These are phyloP conservation scores for Aschersonia sp. DNA, from an alignment of 2,329 filamentous ascomycete genomes.

Conservation along the genomic window DNA sequence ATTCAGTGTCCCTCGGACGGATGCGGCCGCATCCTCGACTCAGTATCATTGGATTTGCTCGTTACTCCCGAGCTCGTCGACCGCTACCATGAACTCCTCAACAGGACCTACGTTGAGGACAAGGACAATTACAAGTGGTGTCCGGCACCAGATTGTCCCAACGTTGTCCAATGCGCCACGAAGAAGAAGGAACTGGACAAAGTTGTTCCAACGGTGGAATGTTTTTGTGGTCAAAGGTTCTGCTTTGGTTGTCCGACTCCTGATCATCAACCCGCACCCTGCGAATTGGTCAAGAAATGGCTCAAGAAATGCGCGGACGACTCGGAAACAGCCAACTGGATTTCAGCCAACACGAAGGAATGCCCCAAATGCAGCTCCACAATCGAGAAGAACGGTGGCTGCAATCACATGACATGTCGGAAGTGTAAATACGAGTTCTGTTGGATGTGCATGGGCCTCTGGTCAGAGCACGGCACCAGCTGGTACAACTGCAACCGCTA, in stretches of 20 bases:
- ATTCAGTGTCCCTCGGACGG: constrained; percentile 86
- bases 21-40: constrained; percentile 84
- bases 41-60: constrained; percentile 71
- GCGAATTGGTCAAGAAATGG: constrained; percentile 84
- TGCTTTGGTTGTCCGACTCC: constrained; percentile 86
- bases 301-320: constrained; percentile 97
- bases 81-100: constrained; percentile 75
- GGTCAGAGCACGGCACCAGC: constrained; percentile 96
- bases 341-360: constrained; percentile 96
- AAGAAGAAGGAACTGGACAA: constrained; percentile 77
- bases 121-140: constrained; percentile 96
- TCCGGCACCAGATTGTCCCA: constrained; percentile 91
- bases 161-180: constrained; percentile 75
- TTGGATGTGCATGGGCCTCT: constrained; percentile 99
- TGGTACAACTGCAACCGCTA: constrained; percentile 99
- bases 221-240: constrained; percentile 72
- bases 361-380: constrained; percentile 93
- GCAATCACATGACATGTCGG: constrained; percentile 95
- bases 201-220: constrained; percentile 82
- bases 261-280: constrained; percentile 90
- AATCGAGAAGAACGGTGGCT: constrained; percentile 97
- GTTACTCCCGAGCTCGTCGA: constrained; percentile 39
- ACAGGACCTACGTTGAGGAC: constrained; percentile 91
- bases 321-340: constrained; percentile 98
- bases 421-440: constrained; percentile 97